A percentile compares a stretch with the other conserved stretches of the same genome.
These are phyloP conservation scores for Deinandra increscens DNA, from an alignment of 129 eudicot genomes.

Conservation along the genomic window DNA sequence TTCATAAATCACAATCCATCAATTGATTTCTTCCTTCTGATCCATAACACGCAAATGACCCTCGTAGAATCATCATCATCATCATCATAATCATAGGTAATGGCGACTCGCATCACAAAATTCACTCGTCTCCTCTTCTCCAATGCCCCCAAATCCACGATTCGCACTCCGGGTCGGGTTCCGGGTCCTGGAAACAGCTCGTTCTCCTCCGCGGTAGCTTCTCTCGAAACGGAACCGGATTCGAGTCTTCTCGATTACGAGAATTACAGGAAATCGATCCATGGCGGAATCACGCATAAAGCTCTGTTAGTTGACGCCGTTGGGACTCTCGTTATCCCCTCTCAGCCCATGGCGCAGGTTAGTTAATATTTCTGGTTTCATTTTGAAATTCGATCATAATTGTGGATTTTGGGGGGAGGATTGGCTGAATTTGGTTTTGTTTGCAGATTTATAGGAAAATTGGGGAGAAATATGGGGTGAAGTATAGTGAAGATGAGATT, in stretches of 20 bases:
- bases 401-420: neutral
- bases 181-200: constrained; percentile 18
- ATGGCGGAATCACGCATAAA: constrained; percentile 90
- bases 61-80: constrained; percentile 3
- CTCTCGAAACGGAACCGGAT: constrained; percentile 33
- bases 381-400: neutral
- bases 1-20: neutral
- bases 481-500: constrained; percentile 73
- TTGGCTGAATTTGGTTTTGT: constrained; percentile 4
- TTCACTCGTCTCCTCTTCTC: constrained; percentile 21
- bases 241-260: constrained; percentile 67
- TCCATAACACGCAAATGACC: constrained; percentile 15
- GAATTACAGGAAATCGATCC: constrained; percentile 69
- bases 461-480: constrained; percentile 97
- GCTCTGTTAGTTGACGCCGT: constrained; percentile 97
- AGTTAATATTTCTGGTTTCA: neutral
- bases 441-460: constrained; percentile 77
- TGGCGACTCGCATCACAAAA: constrained; percentile 28
- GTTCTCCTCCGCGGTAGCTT: constrained; percentile 37
- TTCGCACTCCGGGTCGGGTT: constrained; percentile 21
- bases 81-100: too few relatives aligned
- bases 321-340: constrained; percentile 92
- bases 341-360: constrained; percentile 99
- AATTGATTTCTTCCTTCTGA: neutral
- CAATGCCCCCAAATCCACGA: constrained; percentile 13